A percentile compares a stretch with the other conserved stretches of the same genome.
phyloP scores from a whole-genome alignment of 2,329 filamentous ascomycete genomes.

The Ophiosphaerella narmari region DNA sequence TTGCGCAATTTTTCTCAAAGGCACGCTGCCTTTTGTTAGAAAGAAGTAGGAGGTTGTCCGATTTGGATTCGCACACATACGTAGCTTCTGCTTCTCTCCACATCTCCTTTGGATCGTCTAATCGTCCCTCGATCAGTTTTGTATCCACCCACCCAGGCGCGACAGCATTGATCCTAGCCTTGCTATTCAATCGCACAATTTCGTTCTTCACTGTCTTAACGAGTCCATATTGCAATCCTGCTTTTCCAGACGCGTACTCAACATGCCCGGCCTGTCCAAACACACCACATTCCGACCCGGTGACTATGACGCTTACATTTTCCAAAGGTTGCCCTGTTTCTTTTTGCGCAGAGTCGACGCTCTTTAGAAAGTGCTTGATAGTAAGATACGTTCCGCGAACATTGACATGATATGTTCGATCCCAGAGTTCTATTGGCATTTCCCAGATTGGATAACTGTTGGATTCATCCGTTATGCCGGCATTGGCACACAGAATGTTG shows the following conservation, averaged over 20 bases:
- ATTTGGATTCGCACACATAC: constrained; percentile 9
- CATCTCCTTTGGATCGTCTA: constrained; percentile 57
- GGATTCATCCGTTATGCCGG: constrained; percentile 58
- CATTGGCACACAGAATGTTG: constrained; percentile 59
- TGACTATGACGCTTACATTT: constrained; percentile 59
- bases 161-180: constrained; percentile 59
- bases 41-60: background rate
- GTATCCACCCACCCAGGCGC: constrained; percentile 56
- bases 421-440: constrained; percentile 57
- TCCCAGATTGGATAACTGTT: constrained; percentile 58
- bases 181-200: constrained; percentile 56
- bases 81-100: constrained; percentile 58
- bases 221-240: constrained; percentile 59
- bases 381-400: constrained; percentile 59
- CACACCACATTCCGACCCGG: constrained; percentile 58
- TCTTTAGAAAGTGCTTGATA: constrained; percentile 60
- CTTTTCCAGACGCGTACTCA: constrained; percentile 56
- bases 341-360: constrained; percentile 47
- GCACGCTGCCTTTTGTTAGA: constrained; percentile 34
- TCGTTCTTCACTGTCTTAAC: constrained; percentile 60
- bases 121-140: constrained; percentile 53
- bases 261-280: constrained; percentile 57
- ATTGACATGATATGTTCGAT: constrained; percentile 57
- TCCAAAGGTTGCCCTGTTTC: constrained; percentile 48
- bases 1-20: constrained; percentile 54